A percentile compares a stretch with the other conserved stretches of the same genome.
These are phyloP conservation scores for Boletus subcaerulescens DNA, from an alignment of 768 basidiomycete genomes.

Conservation along the genomic window DNA sequence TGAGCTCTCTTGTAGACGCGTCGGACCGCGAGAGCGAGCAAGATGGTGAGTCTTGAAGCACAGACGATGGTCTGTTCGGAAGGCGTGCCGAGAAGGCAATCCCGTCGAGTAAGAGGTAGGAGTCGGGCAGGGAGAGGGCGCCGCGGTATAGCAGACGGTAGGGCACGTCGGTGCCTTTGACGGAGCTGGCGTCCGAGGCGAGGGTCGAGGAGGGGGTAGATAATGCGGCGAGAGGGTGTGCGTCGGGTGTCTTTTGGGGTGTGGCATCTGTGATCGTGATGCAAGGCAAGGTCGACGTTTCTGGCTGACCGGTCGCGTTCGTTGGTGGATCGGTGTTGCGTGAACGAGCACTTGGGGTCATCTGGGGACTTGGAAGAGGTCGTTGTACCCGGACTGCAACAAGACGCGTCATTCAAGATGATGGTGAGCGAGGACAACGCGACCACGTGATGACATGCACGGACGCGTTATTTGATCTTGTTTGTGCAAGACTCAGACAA, in stretches of 20 bases:
- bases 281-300: not conserved
- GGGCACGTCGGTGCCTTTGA: slow-evolving; percentile 3
- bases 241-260: slow-evolving; percentile 12
- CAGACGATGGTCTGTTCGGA: slow-evolving; percentile 26
- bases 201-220: slow-evolving; percentile 4
- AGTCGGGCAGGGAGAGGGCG: slow-evolving; percentile 70
- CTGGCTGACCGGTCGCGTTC: not conserved
- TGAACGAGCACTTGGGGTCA: not conserved
- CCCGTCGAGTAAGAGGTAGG: slow-evolving; percentile 68
- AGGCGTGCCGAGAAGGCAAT: slow-evolving; percentile 61
- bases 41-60: slow-evolving; percentile 30
- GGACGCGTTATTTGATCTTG: slow-evolving; percentile 16
- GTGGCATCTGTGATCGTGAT: slow-evolving; percentile 21
- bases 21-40: slow-evolving; percentile 24
- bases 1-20: slow-evolving; percentile 35
- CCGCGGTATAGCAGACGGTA: slow-evolving; percentile 72
- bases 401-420: not conserved
- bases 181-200: not conserved
- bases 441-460: slow-evolving; percentile 9
- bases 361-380: not conserved
- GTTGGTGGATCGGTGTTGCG: not conserved
- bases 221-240: not conserved
- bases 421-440: not conserved
- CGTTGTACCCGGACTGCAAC: not conserved
- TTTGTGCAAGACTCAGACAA: not conserved